A percentile compares a stretch with the other conserved stretches of the same genome.
These are phyloP conservation scores for Triangularia setosa DNA, from an alignment of 2,329 filamentous ascomycete genomes.

Conservation along the genomic window DNA sequence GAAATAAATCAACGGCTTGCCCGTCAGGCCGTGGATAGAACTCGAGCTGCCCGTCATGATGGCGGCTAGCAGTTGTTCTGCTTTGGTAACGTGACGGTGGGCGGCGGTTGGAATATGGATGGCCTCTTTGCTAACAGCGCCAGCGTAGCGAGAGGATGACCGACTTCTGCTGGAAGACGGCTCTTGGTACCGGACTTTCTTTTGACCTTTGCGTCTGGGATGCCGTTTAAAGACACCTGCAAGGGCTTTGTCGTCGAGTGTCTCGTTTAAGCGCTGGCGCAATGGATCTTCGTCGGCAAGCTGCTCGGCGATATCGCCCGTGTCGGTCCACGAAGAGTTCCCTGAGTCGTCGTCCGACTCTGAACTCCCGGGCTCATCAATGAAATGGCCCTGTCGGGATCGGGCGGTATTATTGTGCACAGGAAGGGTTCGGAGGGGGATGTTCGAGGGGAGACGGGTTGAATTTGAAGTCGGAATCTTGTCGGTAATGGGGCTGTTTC, in stretches of 20 bases:
- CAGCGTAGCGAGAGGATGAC: slow-evolving; percentile 34
- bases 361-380: slow-evolving; percentile 44
- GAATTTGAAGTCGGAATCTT: slow-evolving; percentile 77
- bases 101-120: slow-evolving; percentile 74
- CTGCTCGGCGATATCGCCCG: slow-evolving; percentile 91
- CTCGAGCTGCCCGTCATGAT: slow-evolving; percentile 81
- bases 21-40: slow-evolving; percentile 86
- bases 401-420: slow-evolving; percentile 30
- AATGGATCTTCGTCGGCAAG: slow-evolving; percentile 79
- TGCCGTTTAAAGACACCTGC: slow-evolving; percentile 46
- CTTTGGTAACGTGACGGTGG: slow-evolving; percentile 59
- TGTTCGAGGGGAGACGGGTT: slow-evolving; percentile 73
- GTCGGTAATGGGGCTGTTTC: slow-evolving; percentile 70
- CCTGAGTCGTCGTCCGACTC: slow-evolving; percentile 61
- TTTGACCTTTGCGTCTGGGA: slow-evolving; percentile 40
- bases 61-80: slow-evolving; percentile 67
- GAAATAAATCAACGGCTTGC: slow-evolving; percentile 92
- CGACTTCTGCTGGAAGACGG: slow-evolving; percentile 39
- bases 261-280: slow-evolving; percentile 62
- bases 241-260: slow-evolving; percentile 60
- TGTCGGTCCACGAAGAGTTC: slow-evolving; percentile 77
- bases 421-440: slow-evolving; percentile 76
- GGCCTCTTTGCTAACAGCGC: slow-evolving; percentile 63
- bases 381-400: slow-evolving; percentile 44
- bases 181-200: slow-evolving; percentile 66